Base-by-base conservation (phyloP, 352 stramenopile genomes). In the Porosira glacialis region DNA sequence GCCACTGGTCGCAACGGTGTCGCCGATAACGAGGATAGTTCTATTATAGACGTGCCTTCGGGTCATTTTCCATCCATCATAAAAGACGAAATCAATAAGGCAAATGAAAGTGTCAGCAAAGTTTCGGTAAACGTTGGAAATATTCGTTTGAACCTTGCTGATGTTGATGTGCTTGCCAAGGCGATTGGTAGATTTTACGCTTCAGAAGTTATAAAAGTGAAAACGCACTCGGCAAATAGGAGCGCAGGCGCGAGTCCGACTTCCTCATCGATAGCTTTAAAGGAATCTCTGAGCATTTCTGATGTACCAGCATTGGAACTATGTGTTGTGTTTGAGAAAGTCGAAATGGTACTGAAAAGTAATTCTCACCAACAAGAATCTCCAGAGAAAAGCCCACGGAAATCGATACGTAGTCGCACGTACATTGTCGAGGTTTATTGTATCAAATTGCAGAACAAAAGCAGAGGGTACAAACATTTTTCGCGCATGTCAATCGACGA, bases 91-190 rank as follows among this genome's bases (percentile, higher is more conserved):
- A 27, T 24, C 49, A 49, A 28, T 11, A 27, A 43, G 22, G 59
- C 61, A 27, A n/a, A n/a, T n/a, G n/a, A n/a, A n/a, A n/a, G n/a
- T n/a, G n/a, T n/a, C n/a, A n/a, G n/a, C n/a, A 59, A 70, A 51
- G 35, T 86, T 19, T 80, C 78, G 6, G 56, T 83, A 31, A 51
- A 30, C 24, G 59, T 90, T 21, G 78, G 81, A 31, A 56, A 65
- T 30, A 84, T 90, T 24, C 57, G 59, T 36, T 53, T 90, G 28
- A 89, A 89, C 47, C 59, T 90, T 28, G 80, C 89, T 45, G 84
- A 90, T 47, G 81, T 77, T 11, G 84, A 89, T 68, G 76, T 80
- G 17, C 59, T 90, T 38, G 76, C 81, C 38, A 74, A 77, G 52
- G 72, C 81, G 5, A 70, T 89, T 27, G 84, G 81, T 11, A 82